Evolutionary conservation across 306 rosid species (phyloP).

Genomic region (Malus asiatica): DNA sequence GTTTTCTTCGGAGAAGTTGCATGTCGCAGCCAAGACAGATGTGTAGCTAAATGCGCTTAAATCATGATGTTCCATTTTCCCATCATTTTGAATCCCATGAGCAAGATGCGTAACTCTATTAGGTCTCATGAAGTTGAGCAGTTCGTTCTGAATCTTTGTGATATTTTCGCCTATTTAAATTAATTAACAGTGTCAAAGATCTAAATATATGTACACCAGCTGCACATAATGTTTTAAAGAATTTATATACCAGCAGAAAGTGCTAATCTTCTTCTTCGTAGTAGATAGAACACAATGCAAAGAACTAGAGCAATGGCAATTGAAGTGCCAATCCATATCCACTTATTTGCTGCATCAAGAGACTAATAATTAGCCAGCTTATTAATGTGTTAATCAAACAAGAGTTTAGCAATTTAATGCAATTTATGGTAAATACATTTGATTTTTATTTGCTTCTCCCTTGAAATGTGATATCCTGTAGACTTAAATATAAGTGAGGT

Average conservation of each 20-base stretch:
- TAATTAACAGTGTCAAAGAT: no score
- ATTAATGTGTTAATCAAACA: no score
- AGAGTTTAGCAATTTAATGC: no score
- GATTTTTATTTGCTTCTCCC: no score
- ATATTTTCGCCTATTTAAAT: not conserved
- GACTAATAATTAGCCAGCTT: no score
- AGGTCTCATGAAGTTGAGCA: not conserved
- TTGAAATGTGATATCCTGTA: no score
- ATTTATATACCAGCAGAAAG: not conserved
- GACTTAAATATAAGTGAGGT: not conserved
- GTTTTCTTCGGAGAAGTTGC: not conserved
- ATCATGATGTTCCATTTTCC: not conserved
- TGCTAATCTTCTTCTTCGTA: not conserved
- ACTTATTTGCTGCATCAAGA: not conserved
- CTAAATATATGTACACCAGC: no score
- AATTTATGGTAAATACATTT: no score
- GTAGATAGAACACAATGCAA: not conserved
- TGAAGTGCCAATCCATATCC: constrained; percentile 6
- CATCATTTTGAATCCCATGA: constrained; percentile 2
- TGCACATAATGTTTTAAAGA: no score
- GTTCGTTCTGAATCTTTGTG: not conserved
- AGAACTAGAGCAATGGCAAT: not conserved
- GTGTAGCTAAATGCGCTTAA: constrained; percentile 12
- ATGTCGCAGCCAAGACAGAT: not conserved
- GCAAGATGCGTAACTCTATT: not conserved